Base-by-base conservation (phyloP, 164 flowering plant genomes). In the Akebia trifoliata region DNA sequence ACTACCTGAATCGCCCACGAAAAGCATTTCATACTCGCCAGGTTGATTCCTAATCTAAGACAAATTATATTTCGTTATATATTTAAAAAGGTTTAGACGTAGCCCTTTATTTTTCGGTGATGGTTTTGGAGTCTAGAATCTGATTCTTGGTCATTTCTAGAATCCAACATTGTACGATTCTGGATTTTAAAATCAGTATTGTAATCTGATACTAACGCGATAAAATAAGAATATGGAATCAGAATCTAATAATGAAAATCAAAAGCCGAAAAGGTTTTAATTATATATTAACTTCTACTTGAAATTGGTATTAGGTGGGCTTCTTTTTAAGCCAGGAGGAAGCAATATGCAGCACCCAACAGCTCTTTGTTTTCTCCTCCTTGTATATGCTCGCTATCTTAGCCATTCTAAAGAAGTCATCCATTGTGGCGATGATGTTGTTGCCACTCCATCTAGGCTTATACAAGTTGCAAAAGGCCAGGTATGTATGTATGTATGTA, bases 281-380 rank as follows among this genome's bases (percentile, higher is more conserved):
- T n/a, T n/a, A n/a, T n/a, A n/a, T n/a, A n/a, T n/a, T n/a, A n/a
- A n/a, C n/a, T n/a, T n/a, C n/a, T n/a, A n/a, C n/a, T n/a, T n/a
- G n/a, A n/a, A n/a, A n/a, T 52, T 21, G 22, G 32, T 30, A 7
- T 26, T 40, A 82, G 88, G 86, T 35, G 92, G 88, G n/a, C 79
- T 85, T 2, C 6, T 85, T 5, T 72, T 69, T 55, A 77, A 74
- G 56, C 24, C 69, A 1, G 81, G 81, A 42, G 73, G 77, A 40
- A 73, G 84, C 48, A 79, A 79, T 40, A n/a, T 79, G 67, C 84
- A 85, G 44, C 77, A 78, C 28, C 28, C 81, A 22, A 74, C 86
- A 9, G 62, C 83, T 1, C 35, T 67, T 17, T 82, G 86, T 2
- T 82, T 85, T 60, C 75, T 81, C 17, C 65, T 78, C 12, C 47